Percentiles rank a stretch among this genome's conserved stretches.
phyloP scores from a whole-genome alignment of 2,329 filamentous ascomycete species.

The Neofusicoccum ribis region DNA sequence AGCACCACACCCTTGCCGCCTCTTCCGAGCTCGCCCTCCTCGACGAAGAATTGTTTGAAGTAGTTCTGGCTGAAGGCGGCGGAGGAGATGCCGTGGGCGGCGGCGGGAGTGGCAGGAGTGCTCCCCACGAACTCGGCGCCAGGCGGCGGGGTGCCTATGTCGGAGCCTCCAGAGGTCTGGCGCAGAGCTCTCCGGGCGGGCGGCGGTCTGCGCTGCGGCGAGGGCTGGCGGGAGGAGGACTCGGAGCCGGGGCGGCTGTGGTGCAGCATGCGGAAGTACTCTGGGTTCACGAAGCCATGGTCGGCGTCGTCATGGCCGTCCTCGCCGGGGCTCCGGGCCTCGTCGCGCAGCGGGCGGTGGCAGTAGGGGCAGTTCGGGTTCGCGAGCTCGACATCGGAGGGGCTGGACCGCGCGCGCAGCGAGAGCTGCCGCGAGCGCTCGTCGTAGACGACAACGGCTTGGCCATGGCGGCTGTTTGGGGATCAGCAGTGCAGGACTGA shows the following conservation, averaged over 20 bases:
- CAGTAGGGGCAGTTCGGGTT: slow-evolving; percentile 82
- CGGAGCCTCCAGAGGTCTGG: slow-evolving; percentile 27
- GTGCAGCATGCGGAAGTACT: slow-evolving; percentile 93
- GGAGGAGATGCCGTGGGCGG: slow-evolving; percentile 71
- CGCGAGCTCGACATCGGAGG: slow-evolving; percentile 56
- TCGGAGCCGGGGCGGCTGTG: slow-evolving; percentile 55
- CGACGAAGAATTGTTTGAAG: slow-evolving; percentile 89
- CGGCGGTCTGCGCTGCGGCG: slow-evolving; percentile 44
- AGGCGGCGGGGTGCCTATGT: slow-evolving; percentile 43
- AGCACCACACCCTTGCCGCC: slow-evolving; percentile 95
- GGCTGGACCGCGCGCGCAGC: slow-evolving; percentile 64
- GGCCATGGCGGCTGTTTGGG: slow-evolving; percentile 74
- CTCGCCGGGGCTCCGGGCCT: slow-evolving; percentile 31
- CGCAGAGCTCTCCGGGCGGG: slow-evolving; percentile 47
- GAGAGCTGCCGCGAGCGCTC: slow-evolving; percentile 80
- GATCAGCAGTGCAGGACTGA: background rate
- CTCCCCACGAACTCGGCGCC: slow-evolving; percentile 52
- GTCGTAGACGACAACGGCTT: slow-evolving; percentile 90
- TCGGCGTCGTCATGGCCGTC: slow-evolving; percentile 38
- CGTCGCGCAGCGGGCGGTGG: slow-evolving; percentile 67
- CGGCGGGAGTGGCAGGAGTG: slow-evolving; percentile 40
- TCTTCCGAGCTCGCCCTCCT: slow-evolving; percentile 80
- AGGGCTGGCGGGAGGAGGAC: slow-evolving; percentile 48
- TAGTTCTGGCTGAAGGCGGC: slow-evolving; percentile 90
- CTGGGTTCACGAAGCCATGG: slow-evolving; percentile 79